Percentiles rank a stretch among this genome's conserved stretches.
Evolutionary conservation across 768 basidiomycete species (phyloP).

Genomic region (Termitomyces bulborhizus): DNA sequence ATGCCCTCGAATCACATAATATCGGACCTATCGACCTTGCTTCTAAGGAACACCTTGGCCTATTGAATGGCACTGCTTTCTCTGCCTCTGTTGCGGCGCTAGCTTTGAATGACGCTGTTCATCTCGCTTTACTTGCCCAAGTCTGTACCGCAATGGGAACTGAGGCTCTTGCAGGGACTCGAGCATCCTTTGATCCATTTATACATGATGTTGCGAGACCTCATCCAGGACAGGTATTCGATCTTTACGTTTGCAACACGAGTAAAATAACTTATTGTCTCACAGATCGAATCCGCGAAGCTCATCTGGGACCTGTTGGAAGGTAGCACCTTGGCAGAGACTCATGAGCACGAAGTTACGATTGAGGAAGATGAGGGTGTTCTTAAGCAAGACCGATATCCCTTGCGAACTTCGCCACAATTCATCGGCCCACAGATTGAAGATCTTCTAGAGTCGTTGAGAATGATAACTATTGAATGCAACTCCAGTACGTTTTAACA

Average conservation of each 20-base stretch:
- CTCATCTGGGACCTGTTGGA: constrained; percentile 65
- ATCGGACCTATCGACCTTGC: constrained; percentile 61
- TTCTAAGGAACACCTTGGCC: constrained; percentile 75
- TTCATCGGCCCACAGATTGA: constrained; percentile 85
- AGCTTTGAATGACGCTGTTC: constrained; percentile 66
- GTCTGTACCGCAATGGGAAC: constrained; percentile 79
- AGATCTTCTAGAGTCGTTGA: constrained; percentile 61
- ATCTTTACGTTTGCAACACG: neutral
- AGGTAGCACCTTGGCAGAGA: constrained; percentile 61
- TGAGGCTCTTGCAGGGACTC: constrained; percentile 73
- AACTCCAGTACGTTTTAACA: constrained; percentile 60
- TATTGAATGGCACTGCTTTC: constrained; percentile 84
- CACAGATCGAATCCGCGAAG: constrained; percentile 61
- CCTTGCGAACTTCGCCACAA: constrained; percentile 72
- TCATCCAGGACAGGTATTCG: constrained; percentile 68
- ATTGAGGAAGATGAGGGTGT: constrained; percentile 68
- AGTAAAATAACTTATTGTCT: neutral
- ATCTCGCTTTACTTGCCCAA: constrained; percentile 60
- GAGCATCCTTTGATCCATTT: constrained; percentile 71
- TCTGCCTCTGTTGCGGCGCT: constrained; percentile 74
- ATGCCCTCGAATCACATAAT: constrained; percentile 53
- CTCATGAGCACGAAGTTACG: constrained; percentile 63
- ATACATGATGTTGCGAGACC: constrained; percentile 72
- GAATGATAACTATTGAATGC: constrained; percentile 65
- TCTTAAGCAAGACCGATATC: constrained; percentile 77